Conservation (phyloP, 2,329 filamentous ascomycete species). For the Fusarium sp. region DNA sequence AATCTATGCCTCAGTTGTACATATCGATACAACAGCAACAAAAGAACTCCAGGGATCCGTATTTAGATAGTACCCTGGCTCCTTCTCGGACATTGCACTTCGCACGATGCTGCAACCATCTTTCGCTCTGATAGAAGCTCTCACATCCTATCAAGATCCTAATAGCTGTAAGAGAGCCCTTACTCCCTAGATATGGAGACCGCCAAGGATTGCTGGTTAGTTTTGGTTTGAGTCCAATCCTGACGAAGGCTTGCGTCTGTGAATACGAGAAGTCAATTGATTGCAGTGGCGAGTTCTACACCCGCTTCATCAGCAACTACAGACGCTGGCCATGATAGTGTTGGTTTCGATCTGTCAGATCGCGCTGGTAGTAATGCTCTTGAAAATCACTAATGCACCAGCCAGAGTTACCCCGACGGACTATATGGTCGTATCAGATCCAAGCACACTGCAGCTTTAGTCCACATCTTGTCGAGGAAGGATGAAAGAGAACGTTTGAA, state of each 20-base stretch:
- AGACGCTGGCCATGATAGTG: slow-evolving; percentile 21
- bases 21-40: slow-evolving; percentile 19
- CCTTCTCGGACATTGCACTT: slow-evolving; percentile 1
- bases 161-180: neutral
- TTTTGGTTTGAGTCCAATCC: slow-evolving; percentile 17
- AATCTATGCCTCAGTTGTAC: slow-evolving; percentile 6
- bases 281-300: neutral
- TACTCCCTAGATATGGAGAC: slow-evolving; percentile 22
- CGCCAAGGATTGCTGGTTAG: slow-evolving; percentile 22
- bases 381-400: neutral
- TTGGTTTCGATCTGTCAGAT: slow-evolving; percentile 32
- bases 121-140: slow-evolving; percentile 12
- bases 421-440: neutral
- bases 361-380: slow-evolving; percentile 13
- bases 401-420: neutral
- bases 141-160: slow-evolving; percentile 19
- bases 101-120: slow-evolving; percentile 18
- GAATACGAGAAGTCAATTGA: neutral
- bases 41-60: slow-evolving; percentile 6
- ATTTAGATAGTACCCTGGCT: slow-evolving; percentile 12
- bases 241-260: neutral
- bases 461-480: neutral
- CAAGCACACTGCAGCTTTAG: neutral
- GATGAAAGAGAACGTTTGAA: slow-evolving; percentile 1
- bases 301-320: neutral